These are phyloP conservation scores for Hypoxylon fuscum DNA, from an alignment of 495 filamentous ascomycete species.

Conservation along the genomic window DNA sequence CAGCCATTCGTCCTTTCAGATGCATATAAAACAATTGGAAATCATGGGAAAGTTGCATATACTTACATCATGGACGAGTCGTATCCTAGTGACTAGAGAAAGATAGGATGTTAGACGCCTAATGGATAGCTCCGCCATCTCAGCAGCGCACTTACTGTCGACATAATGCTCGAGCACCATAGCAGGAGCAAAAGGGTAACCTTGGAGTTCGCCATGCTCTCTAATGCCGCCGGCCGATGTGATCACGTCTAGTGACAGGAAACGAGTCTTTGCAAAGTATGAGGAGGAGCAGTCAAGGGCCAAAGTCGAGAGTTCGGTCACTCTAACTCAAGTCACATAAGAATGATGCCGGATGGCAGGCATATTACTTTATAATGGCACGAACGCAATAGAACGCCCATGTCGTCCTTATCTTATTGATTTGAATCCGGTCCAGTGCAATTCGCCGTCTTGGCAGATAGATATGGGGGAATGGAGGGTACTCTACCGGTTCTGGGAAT, in stretches of 20 bases:
- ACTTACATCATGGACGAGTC: constrained; percentile 45
- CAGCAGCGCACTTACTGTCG: neutral
- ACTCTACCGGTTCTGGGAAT: constrained; percentile 1
- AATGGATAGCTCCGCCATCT: too few relatives aligned
- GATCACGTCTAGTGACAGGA: neutral
- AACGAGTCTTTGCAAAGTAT: constrained; percentile 1
- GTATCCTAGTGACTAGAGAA: constrained; percentile 34
- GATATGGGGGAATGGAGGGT: constrained; percentile 1
- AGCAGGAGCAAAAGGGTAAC: neutral
- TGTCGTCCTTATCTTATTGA: constrained; percentile 5
- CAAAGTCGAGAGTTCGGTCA: neutral
- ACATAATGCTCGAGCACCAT: constrained; percentile 11
- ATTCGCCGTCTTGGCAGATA: neutral
- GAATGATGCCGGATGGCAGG: constrained; percentile 1
- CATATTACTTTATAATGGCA: constrained; percentile 3
- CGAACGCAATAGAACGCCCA: neutral
- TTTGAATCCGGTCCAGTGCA: neutral
- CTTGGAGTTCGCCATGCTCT: constrained; percentile 4
- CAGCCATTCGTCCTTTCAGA: too few relatives aligned
- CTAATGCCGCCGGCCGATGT: constrained; percentile 1
- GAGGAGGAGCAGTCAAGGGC: neutral
- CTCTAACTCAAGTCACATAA: neutral
- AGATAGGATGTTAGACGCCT: too few relatives aligned
- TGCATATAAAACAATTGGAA: too few relatives aligned
- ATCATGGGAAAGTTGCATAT: too few relatives aligned